Conservation (phyloP, 768 basidiomycete genomes). For the Mycena metata region DNA sequence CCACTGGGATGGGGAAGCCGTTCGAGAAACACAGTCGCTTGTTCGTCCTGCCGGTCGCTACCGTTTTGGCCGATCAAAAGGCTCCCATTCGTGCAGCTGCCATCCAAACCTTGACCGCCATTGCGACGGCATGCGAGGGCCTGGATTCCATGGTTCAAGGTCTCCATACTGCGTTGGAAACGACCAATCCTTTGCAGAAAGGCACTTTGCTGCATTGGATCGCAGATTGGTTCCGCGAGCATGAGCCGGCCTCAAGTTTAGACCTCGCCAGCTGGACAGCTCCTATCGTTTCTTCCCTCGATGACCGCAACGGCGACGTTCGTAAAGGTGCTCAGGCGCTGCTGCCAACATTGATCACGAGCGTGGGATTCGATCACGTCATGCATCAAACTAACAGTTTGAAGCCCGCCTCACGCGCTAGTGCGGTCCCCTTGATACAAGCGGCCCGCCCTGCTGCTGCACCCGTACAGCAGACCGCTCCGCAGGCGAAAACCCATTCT, state of each 20-base stretch:
- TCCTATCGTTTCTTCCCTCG: constrained; percentile 80
- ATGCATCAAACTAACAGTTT: constrained; percentile 88
- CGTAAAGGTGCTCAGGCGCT: constrained; percentile 91
- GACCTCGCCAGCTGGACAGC: constrained; percentile 81
- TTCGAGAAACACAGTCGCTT: constrained; percentile 92
- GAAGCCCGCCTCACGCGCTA: constrained; percentile 91
- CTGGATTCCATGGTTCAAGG: constrained; percentile 86
- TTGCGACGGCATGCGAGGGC: constrained; percentile 87
- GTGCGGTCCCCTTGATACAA: constrained; percentile 90
- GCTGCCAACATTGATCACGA: constrained; percentile 80
- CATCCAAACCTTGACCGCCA: constrained; percentile 82
- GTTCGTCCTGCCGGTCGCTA: constrained; percentile 81
- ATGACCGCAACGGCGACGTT: constrained; percentile 93
- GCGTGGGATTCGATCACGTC: constrained; percentile 86
- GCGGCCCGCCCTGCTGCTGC: constrained; percentile 73
- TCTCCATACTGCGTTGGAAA: constrained; percentile 85
- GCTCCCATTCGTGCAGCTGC: constrained; percentile 86
- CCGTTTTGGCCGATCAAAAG: constrained; percentile 94
- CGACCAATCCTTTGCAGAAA: constrained; percentile 89
- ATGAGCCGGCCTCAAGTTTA: constrained; percentile 63
- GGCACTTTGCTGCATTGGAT: constrained; percentile 85
- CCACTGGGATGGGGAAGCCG: constrained; percentile 93
- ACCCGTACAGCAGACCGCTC: constrained; percentile 41
- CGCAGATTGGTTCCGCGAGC: constrained; percentile 81
- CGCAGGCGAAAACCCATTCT: constrained; percentile 42